Evolutionary conservation across 306 rosid species (phyloP), one percentile per base, ranked within the genome.

Genomic region (Glycine tomentella): DNA sequence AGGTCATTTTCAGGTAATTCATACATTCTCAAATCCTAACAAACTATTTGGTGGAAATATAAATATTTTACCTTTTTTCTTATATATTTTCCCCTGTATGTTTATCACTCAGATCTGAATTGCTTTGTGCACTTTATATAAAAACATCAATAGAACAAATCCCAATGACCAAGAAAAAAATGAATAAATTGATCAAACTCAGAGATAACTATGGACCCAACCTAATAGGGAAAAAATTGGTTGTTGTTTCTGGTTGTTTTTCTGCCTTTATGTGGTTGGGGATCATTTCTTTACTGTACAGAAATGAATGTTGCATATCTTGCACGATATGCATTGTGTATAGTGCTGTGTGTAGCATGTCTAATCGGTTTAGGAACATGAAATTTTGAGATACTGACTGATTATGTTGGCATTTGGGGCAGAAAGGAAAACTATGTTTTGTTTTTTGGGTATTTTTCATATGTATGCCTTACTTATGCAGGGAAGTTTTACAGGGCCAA

Each of bases 401-500:
- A 67, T 63, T 72, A 50, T 69, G 48, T 69, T 75, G 20, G 61
- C 40, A 74, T 64, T 68, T 68, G 50, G 62, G 77, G 59, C 61
- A 38, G 84, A 69, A 80, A 71, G 52, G 45, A 80, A 63, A 62
- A 58, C 67, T 52, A 25, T 46, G 52, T 61, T 69, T 38, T 38
- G 44, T 38, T 81, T 52, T 77, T 7, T 61, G 78, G 73, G 77
- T 66, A 65, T 77, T 81, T 84, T 88, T 87, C 84, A 86, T 88
- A 79, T 82, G 79, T 76, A 70, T 87, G 61, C 85, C 85, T 88
- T 85, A 84, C 92, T 88, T 82, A 80, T 91, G 94, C 99, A 95
- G 99, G 99, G 99, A 89, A 93, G 95, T 88, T 95, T 95, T 89
- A 93, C 96, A 66, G 99, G 98, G 80, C 98, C 98, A 33, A 93